phyloP scores from a whole-genome alignment of 2,329 filamentous ascomycete genomes.

The Keithomyces neogunnii region DNA sequence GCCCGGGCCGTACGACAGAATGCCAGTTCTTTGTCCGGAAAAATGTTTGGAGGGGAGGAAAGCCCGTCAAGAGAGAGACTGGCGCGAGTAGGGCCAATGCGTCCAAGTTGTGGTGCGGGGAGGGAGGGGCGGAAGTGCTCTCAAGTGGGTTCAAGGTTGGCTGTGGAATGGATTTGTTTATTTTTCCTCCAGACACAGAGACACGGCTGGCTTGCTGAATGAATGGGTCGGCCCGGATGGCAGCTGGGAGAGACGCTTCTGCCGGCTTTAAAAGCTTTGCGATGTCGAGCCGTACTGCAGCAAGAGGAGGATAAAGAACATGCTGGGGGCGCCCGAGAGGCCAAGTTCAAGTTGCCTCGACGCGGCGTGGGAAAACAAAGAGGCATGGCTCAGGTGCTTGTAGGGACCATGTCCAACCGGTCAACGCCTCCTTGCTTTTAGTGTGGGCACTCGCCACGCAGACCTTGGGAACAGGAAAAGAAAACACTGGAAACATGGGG shows the following conservation, averaged over 20 bases:
- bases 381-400: neutral
- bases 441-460: neutral
- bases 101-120: constrained; percentile 7
- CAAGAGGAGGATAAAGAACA: too few relatives aligned
- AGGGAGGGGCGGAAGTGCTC: constrained; percentile 5
- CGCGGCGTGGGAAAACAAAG: neutral
- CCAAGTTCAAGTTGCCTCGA: neutral
- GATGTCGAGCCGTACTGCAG: too few relatives aligned
- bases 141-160: constrained; percentile 2
- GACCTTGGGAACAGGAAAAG: neutral
- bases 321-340: too few relatives aligned
- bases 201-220: neutral
- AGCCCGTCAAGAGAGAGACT: constrained; percentile 2
- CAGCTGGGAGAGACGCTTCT: neutral
- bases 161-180: constrained; percentile 5
- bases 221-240: neutral
- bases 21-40: neutral
- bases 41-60: constrained; percentile 1
- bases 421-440: neutral
- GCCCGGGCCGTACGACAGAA: neutral
- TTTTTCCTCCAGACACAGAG: neutral
- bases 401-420: neutral
- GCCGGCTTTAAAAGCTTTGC: neutral
- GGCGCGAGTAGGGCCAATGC: constrained; percentile 9
- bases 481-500: neutral